Evolutionary conservation across 169 alveolate species (phyloP), one percentile per base, ranked within the genome.

Genomic region (Cryptosporidium viatorum): DNA sequence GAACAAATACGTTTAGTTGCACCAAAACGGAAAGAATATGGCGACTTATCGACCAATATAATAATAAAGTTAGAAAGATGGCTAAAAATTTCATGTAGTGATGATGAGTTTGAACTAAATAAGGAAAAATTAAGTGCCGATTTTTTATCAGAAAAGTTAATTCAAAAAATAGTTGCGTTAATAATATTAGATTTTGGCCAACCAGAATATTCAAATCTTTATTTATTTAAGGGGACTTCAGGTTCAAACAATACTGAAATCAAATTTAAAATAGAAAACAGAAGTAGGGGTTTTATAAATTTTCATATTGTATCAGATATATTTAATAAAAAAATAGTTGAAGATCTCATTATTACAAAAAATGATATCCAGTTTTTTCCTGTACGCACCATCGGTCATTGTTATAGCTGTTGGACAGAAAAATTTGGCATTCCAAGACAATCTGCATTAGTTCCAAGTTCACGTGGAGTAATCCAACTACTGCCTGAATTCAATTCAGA

Each of bases 391-490:
- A 91, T 93, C 18, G 96, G 95, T 8, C 55, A 60, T 58, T 69
- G 93, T 23, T 91, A 80, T 51, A 84, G 93, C 16, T 84, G 92
- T 69, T 93, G 92, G 84, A 87, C 89, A 16, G 95, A 93, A 73
- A 93, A 93, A 43, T 92, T 93, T 70, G 94, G 94, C 3, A 91
- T 93, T 45, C 96, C 95, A 26, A 74, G 94, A 29, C 92, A 93
- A 70, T 43, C 70, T 58, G 39, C 6, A 29, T 89, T 92, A 43
- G 91, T 91, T 33, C 89, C 84, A 18, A 58, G 71, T 58, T 93
- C 95, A 8, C 92, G 93, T 55, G 96, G 91, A 5, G 89, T 86
- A 43, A 37, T 93, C 45, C 86, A 93, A 18, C 69, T 93, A 39
- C 69, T 71, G 10, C 80, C 52, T 51, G 91, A 92, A 70, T 85